phyloP scores from a whole-genome alignment of 805 yeast species.

The Saccharomycopsis malanga region DNA sequence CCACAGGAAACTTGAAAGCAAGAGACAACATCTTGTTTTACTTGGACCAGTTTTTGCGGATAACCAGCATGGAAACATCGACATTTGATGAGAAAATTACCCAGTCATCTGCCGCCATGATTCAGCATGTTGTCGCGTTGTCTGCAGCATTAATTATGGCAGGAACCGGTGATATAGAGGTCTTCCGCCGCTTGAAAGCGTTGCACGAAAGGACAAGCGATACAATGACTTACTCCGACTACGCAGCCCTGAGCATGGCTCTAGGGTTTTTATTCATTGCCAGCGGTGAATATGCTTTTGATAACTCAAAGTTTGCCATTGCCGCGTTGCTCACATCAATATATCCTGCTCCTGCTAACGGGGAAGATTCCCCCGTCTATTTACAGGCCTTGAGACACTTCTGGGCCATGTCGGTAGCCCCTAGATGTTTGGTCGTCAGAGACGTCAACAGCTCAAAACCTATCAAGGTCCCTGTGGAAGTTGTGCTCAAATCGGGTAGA shows the following conservation, averaged over 20 bases:
- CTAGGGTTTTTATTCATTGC: constrained; percentile 86
- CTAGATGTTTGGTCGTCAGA: constrained; percentile 71
- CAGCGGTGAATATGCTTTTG: constrained; percentile 84
- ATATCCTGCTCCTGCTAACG: constrained; percentile 48
- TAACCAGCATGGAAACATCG: constrained; percentile 36
- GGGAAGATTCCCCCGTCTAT: constrained; percentile 44
- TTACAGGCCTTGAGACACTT: constrained; percentile 82
- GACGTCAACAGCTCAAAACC: constrained; percentile 59
- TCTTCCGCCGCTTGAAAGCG: constrained; percentile 63
- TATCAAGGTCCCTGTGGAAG: constrained; percentile 34
- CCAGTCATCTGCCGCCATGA: constrained; percentile 42
- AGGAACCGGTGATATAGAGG: constrained; percentile 82
- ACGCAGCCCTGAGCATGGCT: constrained; percentile 71
- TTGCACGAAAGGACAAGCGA: constrained; percentile 51
- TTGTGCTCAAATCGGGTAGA: constrained; percentile 34
- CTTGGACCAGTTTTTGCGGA: constrained; percentile 43
- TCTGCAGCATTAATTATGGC: constrained; percentile 75
- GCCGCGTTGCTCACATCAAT: constrained; percentile 67
- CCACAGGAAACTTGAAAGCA: constrained; percentile 49
- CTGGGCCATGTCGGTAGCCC: constrained; percentile 81
- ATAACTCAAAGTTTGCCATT: constrained; percentile 50
- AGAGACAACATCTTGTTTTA: constrained; percentile 48
- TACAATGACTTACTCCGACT: constrained; percentile 52
- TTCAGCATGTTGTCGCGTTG: constrained; percentile 54
- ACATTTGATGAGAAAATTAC: constrained; percentile 56